Base-by-base conservation (phyloP, 179 eudicot genomes). In the Actinidia arguta region DNA sequence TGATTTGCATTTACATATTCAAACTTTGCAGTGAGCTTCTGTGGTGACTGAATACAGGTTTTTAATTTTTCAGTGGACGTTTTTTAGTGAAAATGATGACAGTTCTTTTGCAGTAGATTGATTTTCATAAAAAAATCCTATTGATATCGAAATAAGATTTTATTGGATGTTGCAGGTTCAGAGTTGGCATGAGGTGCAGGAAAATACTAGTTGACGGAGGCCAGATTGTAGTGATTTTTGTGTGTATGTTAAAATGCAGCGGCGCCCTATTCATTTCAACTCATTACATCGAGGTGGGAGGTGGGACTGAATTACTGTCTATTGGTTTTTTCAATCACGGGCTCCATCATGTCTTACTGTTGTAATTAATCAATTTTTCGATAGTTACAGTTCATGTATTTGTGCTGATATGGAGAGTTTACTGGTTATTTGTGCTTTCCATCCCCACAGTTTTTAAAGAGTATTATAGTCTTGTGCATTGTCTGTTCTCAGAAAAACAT, bases 301-400 rank as follows among this genome's bases (percentile, higher is more conserved):
- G n/a, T n/a, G n/a, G 10, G 2, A 50, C 9, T 18, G 24, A 62
- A n/a, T n/a, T n/a, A n/a, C n/a, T 24, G 64, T 25, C 62, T 52
- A 78, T 58, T 18, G 63, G 72, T 64, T 64, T 67, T n/a, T 52
- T 67, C 27, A 2, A 66, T 63, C 74, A 13, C 74, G 16, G 74
- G 50, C 63, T 78, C 20, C 62, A 10, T 27, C 81, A 27, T 75
- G 25, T 36, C 73, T 5, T 62, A 5, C 59, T 63, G 74, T 51
- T 50, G 24, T 73, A 78, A 78, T 66, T 78, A 78, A 3, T 78
- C 74, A 66, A 17, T 64, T 67, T 59, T 77, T 46, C 31, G n/a
- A 11, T 48, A 31, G 48, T 18, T 31, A 8, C 1, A 9, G 24
- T 27, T 20, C 48, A 22, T 5, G 20, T 10, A n/a, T n/a, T n/a